Evolutionary conservation across 768 basidiomycete genomes (phyloP).

Genomic region (Amanita fuliginea): DNA sequence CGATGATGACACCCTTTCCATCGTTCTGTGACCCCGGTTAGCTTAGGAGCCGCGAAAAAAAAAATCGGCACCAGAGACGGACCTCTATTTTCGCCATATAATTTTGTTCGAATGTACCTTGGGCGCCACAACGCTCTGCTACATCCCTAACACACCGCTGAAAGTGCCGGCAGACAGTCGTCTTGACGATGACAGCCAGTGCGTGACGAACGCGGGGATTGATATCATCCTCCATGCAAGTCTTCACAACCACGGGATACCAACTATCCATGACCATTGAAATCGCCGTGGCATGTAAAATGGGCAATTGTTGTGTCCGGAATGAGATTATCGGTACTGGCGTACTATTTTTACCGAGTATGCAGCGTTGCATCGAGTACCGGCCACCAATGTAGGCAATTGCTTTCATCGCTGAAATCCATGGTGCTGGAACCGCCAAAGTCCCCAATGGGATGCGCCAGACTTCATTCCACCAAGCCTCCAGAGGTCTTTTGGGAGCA

Average conservation of each 20-base stretch:
- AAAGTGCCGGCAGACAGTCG: constrained; percentile 42
- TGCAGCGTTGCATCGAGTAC: constrained; percentile 44
- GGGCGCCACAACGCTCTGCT: constrained; percentile 57
- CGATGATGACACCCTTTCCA: constrained; percentile 49
- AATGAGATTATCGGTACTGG: constrained; percentile 48
- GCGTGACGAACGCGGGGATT: constrained; percentile 43
- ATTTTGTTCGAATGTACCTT: constrained; percentile 56
- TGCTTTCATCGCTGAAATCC: constrained; percentile 40
- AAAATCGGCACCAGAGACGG: constrained; percentile 6
- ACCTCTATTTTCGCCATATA: constrained; percentile 48
- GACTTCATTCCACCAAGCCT: constrained; percentile 45
- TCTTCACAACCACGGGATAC: constrained; percentile 26
- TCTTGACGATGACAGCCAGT: constrained; percentile 44
- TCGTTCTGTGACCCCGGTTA: constrained; percentile 21
- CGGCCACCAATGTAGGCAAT: constrained; percentile 45
- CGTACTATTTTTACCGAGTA: constrained; percentile 29
- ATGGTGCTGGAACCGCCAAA: constrained; percentile 35
- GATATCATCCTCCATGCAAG: constrained; percentile 24
- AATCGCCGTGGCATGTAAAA: constrained; percentile 40
- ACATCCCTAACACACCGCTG: constrained; percentile 39
- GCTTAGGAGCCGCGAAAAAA: constrained; percentile 7
- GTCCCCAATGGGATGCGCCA: constrained; percentile 47
- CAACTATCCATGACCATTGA: constrained; percentile 40
- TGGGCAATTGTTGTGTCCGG: constrained; percentile 54
- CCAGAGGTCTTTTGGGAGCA: constrained; percentile 26